Percentiles rank a stretch among this genome's conserved stretches.
Evolutionary conservation across 2,329 filamentous ascomycete genomes (phyloP).

Genomic region (Hymenoscyphus linearis): DNA sequence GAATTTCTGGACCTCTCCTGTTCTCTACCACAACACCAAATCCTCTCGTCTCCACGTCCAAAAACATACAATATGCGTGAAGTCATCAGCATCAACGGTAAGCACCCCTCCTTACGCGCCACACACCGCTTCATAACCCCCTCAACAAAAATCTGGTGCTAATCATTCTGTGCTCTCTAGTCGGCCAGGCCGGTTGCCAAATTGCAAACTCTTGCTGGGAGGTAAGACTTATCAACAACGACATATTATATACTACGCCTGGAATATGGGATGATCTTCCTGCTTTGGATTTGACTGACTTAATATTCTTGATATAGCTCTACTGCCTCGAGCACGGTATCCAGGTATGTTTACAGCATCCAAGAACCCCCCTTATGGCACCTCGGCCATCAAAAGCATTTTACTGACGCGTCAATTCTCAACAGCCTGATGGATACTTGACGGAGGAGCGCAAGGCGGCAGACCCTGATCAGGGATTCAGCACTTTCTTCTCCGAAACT

Average conservation of each 20-base stretch:
- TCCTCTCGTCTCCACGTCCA: constrained; percentile 14
- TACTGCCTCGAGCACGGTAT: constrained; percentile 99
- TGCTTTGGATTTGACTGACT: constrained; percentile 20
- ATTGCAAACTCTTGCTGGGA: constrained; percentile 99
- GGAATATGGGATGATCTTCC: background rate
- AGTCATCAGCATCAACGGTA: constrained; percentile 99
- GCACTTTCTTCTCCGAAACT: constrained; percentile 99
- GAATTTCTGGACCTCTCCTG: constrained; percentile 19
- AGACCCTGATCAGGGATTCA: constrained; percentile 95
- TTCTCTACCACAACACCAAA: constrained; percentile 19
- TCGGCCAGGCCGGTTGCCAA: constrained; percentile 99
- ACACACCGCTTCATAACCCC: constrained; percentile 32
- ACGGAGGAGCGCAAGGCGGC: constrained; percentile 95
- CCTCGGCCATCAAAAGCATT: background rate
- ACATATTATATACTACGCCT: background rate
- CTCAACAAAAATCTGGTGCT: constrained; percentile 21
- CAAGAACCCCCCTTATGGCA: background rate
- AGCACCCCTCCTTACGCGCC: constrained; percentile 36
- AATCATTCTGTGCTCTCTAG: constrained; percentile 45
- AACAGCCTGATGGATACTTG: constrained; percentile 93
- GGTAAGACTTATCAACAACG: constrained; percentile 56
- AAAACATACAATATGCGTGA: constrained; percentile 78
- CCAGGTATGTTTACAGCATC: constrained; percentile 60
- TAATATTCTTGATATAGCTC: constrained; percentile 55
- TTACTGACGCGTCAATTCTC: constrained; percentile 32